Conservation (phyloP, 2,329 filamentous ascomycete species). For the Claviceps cyperi region DNA sequence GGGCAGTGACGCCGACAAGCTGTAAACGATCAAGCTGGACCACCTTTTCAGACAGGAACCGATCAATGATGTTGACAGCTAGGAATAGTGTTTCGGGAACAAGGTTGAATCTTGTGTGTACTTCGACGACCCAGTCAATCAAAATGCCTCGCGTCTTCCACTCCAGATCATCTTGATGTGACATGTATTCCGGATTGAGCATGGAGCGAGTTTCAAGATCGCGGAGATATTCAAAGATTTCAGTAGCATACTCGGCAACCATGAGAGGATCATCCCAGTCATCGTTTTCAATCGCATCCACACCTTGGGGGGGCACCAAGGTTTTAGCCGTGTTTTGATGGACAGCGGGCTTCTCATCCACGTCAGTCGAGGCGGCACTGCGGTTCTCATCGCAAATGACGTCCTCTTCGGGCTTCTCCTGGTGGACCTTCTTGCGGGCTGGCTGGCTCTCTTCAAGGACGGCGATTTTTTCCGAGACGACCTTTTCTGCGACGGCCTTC, state of each 20-base stretch:
- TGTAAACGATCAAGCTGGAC: conserved; percentile 93
- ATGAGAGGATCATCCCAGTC: conserved; percentile 90
- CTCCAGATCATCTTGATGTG: conserved; percentile 83
- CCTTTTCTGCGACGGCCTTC: too few relatives aligned
- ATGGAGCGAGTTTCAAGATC: conserved; percentile 66
- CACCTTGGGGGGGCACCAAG: not conserved
- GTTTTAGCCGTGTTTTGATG: conserved; percentile 1
- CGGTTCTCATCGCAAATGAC: conserved; percentile 35
- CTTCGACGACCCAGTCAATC: conserved; percentile 95
- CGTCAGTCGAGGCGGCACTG: conserved; percentile 6
- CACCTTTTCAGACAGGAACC: conserved; percentile 88
- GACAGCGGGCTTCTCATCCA: conserved; percentile 16
- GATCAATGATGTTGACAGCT: conserved; percentile 94
- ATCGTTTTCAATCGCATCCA: conserved; percentile 51
- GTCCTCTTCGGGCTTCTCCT: conserved; percentile 9
- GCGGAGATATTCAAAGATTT: conserved; percentile 92
- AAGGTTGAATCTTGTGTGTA: conserved; percentile 91
- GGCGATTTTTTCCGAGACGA: too few relatives aligned
- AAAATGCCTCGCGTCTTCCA: conserved; percentile 98
- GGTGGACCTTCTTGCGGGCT: conserved; percentile 48
- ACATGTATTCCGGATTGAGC: conserved; percentile 90
- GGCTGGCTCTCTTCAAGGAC: conserved; percentile 51
- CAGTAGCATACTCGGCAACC: conserved; percentile 92
- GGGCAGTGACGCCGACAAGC: conserved; percentile 91
- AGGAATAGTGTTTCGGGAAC: conserved; percentile 94